Evolutionary conservation across 768 basidiomycete genomes (phyloP).

Genomic region (Rubroboletus satanas): DNA sequence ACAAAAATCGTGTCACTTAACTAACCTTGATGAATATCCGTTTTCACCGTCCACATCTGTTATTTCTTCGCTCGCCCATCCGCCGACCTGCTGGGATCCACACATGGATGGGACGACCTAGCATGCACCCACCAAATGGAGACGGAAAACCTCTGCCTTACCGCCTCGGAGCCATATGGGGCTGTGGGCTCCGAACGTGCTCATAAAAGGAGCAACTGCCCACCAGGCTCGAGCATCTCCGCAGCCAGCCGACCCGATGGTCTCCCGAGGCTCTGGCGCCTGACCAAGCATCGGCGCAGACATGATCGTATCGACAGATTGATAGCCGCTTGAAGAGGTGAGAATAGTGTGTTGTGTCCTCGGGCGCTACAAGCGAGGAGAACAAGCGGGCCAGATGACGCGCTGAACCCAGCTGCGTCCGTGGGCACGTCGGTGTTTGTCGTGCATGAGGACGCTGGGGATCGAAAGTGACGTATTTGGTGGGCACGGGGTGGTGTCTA

Average conservation of each 20-base stretch:
- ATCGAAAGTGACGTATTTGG: conserved; percentile 68
- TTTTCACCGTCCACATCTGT: conserved; percentile 51
- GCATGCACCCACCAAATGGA: conserved; percentile 64
- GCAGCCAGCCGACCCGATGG: conserved; percentile 44
- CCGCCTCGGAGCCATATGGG: conserved; percentile 58
- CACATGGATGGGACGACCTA: conserved; percentile 53
- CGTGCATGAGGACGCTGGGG: conserved; percentile 65
- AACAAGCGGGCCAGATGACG: conserved; percentile 48
- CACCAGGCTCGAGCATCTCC: conserved; percentile 59
- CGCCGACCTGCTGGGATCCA: conserved; percentile 43
- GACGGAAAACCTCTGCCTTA: conserved; percentile 78
- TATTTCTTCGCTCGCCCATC: conserved; percentile 47
- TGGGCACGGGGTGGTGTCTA: conserved; percentile 47
- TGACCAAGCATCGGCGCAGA: conserved; percentile 66
- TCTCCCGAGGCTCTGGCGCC: conserved; percentile 51
- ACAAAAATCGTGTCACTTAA: conserved; percentile 2
- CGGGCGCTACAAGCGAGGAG: conserved; percentile 62
- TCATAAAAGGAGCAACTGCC: conserved; percentile 65
- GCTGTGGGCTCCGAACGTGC: conserved; percentile 54
- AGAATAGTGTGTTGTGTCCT: conserved; percentile 49
- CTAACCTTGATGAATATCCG: conserved; percentile 46
- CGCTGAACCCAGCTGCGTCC: conserved; percentile 46
- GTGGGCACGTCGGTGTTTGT: conserved; percentile 47
- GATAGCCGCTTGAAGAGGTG: conserved; percentile 34
- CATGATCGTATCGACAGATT: conserved; percentile 55